phyloP scores from a whole-genome alignment of 331 rosid genomes.

The Dryas integrifolia region DNA sequence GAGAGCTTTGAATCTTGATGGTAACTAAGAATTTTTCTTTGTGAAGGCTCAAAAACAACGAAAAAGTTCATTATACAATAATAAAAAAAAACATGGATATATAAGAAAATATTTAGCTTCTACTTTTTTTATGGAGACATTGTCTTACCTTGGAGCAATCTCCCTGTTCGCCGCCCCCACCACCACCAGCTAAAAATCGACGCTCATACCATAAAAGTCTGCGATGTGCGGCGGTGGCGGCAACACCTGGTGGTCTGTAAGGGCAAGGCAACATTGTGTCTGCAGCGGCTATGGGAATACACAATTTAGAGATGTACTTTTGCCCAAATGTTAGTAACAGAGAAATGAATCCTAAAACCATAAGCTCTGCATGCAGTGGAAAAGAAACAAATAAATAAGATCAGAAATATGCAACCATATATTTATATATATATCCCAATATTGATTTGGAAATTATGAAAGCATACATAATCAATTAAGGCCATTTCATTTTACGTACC shows the following conservation, averaged over 20 bases:
- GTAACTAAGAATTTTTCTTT: too few relatives aligned
- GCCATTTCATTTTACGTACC: slow-evolving; percentile 35
- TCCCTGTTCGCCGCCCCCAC: not conserved
- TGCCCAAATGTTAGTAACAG: slow-evolving; percentile 82
- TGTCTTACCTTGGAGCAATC: too few relatives aligned
- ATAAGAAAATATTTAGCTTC: too few relatives aligned
- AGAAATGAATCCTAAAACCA: slow-evolving; percentile 95
- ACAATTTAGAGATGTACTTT: slow-evolving; percentile 51
- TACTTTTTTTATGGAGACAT: too few relatives aligned
- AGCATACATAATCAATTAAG: not conserved
- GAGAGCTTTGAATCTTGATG: too few relatives aligned
- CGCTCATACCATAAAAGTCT: slow-evolving; percentile 65
- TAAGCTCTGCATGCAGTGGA: slow-evolving; percentile 63
- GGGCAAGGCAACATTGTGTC: slow-evolving; percentile 76
- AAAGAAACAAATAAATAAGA: not conserved
- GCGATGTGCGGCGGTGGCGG: slow-evolving; percentile 42
- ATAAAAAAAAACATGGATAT: too few relatives aligned
- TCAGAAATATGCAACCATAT: not conserved
- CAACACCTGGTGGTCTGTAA: not conserved
- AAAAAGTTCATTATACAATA: too few relatives aligned
- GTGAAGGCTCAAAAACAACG: too few relatives aligned
- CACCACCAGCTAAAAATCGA: slow-evolving; percentile 46
- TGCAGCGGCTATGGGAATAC: slow-evolving; percentile 47
- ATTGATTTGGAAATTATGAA: too few relatives aligned
- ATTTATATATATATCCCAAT: not conserved